Percentiles rank a stretch among this genome's conserved stretches.
Evolutionary conservation across 768 basidiomycete species (phyloP).

Genomic region (Arthromyces matolae): DNA sequence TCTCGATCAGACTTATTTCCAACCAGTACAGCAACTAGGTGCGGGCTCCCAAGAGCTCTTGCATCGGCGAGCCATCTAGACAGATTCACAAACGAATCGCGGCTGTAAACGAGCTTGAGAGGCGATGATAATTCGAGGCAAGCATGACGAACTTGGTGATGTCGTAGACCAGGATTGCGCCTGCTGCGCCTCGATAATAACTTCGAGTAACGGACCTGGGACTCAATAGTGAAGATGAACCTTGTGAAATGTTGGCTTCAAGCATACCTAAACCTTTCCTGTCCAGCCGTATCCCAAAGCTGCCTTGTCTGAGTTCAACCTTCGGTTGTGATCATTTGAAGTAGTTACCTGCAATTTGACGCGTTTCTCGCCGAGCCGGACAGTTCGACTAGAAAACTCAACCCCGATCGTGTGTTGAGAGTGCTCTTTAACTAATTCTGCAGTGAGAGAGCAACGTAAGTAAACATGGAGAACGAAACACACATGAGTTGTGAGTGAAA

Average conservation of each 20-base stretch:
- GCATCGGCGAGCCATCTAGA: conserved; percentile 92
- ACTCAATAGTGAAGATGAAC: conserved; percentile 10
- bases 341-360: conserved; percentile 86
- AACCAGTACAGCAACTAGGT: conserved; percentile 85
- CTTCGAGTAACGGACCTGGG: conserved; percentile 85
- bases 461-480: conserved; percentile 32
- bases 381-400: conserved; percentile 92
- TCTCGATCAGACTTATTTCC: conserved; percentile 96
- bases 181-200: conserved; percentile 93
- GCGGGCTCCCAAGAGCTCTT: conserved; percentile 85
- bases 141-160: conserved; percentile 67
- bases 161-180: conserved; percentile 90
- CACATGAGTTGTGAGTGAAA: conserved; percentile 94
- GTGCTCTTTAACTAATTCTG: conserved; percentile 81
- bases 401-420: conserved; percentile 98
- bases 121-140: not conserved
- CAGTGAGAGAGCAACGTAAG: conserved; percentile 3
- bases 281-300: conserved; percentile 98
- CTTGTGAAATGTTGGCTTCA: not conserved
- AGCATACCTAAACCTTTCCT: conserved; percentile 83
- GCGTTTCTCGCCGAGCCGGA: conserved; percentile 89
- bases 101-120: conserved; percentile 43
- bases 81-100: conserved; percentile 81
- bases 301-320: conserved; percentile 28
- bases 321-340: not conserved